Conservation (phyloP, 1,284 basidiomycete species). For the Sporisorium exsertum region DNA sequence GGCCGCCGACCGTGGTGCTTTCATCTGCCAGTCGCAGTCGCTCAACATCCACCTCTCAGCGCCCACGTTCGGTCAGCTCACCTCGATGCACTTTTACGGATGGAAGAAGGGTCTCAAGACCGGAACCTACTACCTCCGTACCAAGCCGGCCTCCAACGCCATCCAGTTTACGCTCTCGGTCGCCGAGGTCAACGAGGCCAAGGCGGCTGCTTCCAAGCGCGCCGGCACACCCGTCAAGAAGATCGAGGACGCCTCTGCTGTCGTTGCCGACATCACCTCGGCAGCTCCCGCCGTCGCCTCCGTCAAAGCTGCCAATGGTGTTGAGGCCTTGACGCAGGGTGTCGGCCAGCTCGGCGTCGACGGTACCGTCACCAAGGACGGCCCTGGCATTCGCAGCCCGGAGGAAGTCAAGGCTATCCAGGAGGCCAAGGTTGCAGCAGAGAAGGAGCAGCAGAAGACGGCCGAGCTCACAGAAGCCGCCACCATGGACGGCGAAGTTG, state of each 20-base stretch:
- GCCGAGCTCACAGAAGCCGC: conserved; percentile 20
- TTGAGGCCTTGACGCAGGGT: conserved; percentile 37
- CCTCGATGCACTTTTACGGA: conserved; percentile 97
- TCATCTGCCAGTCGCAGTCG: conserved; percentile 87
- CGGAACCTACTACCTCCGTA: conserved; percentile 84
- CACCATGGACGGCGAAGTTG: conserved; percentile 69
- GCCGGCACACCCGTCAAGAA: conserved; percentile 18
- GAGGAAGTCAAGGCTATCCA: conserved; percentile 54
- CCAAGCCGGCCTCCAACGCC: conserved; percentile 91
- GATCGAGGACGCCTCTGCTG: conserved; percentile 16
- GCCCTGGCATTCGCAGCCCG: conserved; percentile 46
- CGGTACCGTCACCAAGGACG: conserved; percentile 63
- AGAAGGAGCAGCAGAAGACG: conserved; percentile 72
- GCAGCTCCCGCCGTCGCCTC: conserved; percentile 16
- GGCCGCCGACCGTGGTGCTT: conserved; percentile 96
- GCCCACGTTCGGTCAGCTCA: conserved; percentile 89
- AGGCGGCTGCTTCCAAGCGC: conserved; percentile 71
- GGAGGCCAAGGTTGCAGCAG: conserved; percentile 72
- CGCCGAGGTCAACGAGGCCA: conserved; percentile 79
- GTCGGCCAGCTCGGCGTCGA: conserved; percentile 64
- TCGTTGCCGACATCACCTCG: conserved; percentile 8
- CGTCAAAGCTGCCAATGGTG: conserved; percentile 14
- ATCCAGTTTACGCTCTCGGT: conserved; percentile 96
- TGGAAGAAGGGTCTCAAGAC: conserved; percentile 99
- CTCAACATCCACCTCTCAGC: conserved; percentile 93